These are phyloP conservation scores for Globisporangium ultimum DNA, from an alignment of 352 stramenopile species.

Conservation along the genomic window DNA sequence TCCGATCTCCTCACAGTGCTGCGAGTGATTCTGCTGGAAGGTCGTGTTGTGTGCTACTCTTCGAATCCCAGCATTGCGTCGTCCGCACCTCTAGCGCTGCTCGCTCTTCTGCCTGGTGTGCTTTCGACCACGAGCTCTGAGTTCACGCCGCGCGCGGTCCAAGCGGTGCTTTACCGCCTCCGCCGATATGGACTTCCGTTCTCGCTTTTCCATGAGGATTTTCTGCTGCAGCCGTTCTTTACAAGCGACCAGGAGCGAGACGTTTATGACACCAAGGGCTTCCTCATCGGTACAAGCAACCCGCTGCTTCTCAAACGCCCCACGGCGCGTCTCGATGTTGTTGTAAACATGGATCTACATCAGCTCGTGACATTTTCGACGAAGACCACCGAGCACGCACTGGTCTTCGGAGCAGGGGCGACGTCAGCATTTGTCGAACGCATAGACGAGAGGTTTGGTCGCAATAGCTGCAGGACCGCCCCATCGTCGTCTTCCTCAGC, in stretches of 20 bases:
- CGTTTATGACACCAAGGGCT: conserved; percentile 33
- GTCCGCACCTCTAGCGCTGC: conserved; percentile 42
- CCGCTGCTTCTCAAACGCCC: conserved; percentile 49
- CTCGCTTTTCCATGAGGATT: conserved; percentile 30
- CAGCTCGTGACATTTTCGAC: conserved; percentile 53
- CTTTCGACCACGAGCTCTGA: conserved; percentile 27
- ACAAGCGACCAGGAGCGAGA: conserved; percentile 24
- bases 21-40: conserved; percentile 69
- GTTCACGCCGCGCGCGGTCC: conserved; percentile 34
- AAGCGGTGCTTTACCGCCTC: conserved; percentile 39
- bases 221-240: conserved; percentile 48
- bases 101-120: conserved; percentile 49
- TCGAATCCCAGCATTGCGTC: conserved; percentile 46
- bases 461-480: conserved; percentile 14
- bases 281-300: conserved; percentile 52
- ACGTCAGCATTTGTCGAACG: conserved; percentile 32
- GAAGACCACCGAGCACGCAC: conserved; percentile 43
- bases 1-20: conserved; percentile 65
- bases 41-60: conserved; percentile 76
- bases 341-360: conserved; percentile 58
- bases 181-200: conserved; percentile 46
- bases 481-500: neutral
- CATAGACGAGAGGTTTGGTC: conserved; percentile 27
- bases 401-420: conserved; percentile 36
- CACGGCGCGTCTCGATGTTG: conserved; percentile 44